Evolutionary conservation across 2,329 filamentous ascomycete species (phyloP).

Genomic region (Verticillium nubilum): DNA sequence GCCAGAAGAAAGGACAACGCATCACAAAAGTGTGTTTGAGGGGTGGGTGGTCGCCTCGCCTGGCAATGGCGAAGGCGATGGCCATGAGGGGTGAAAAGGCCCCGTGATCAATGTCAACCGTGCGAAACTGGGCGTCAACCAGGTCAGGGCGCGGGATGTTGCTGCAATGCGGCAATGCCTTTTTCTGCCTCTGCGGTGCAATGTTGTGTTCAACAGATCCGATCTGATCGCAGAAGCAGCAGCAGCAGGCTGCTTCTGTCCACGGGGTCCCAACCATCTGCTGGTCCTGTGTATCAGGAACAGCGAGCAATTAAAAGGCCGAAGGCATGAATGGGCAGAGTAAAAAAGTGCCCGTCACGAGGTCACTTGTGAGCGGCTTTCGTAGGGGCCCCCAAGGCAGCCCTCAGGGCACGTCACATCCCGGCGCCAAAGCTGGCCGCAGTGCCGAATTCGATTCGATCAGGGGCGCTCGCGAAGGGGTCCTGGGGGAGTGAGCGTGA

Average conservation of each 20-base stretch:
- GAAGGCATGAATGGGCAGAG: conserved; percentile 10
- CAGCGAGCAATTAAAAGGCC: neutral
- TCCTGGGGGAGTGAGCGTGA: conserved; percentile 1
- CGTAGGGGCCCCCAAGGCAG: conserved; percentile 4
- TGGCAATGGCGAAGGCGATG: neutral
- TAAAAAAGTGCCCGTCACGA: conserved; percentile 17
- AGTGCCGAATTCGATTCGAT: conserved; percentile 11
- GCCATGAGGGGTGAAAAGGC: neutral
- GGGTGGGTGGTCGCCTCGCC: neutral
- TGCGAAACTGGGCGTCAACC: neutral
- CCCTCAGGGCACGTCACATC: conserved; percentile 13
- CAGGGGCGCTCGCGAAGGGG: neutral
- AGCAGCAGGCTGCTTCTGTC: neutral
- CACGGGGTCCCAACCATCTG: neutral
- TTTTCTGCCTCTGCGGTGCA: neutral
- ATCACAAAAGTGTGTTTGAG: neutral
- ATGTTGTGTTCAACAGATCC: neutral
- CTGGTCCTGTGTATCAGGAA: neutral
- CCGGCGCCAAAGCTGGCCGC: conserved; percentile 12
- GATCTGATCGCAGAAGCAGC: neutral
- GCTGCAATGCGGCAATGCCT: neutral
- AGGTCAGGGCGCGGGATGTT: neutral
- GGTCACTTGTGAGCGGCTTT: conserved; percentile 14
- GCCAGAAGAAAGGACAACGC: neutral
- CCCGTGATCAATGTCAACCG: neutral